A percentile compares a stretch with the other conserved stretches of the same genome.
Evolutionary conservation across 768 basidiomycete genomes (phyloP).

Genomic region (Leucocoprinus sp.): DNA sequence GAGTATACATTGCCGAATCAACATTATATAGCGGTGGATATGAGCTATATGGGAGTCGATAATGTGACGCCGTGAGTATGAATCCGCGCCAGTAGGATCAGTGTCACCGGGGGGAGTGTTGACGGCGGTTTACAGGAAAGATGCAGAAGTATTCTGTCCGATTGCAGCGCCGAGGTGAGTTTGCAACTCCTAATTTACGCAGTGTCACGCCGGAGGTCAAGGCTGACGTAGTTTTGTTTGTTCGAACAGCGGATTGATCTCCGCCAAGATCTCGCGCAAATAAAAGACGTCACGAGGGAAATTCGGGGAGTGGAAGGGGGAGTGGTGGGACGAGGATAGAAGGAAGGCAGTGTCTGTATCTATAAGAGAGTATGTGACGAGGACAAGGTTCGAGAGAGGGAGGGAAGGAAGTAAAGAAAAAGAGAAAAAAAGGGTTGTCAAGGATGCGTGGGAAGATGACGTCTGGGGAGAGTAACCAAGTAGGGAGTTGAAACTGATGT

Average conservation of each 20-base stretch:
- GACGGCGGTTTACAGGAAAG: background rate
- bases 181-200: constrained; percentile 2
- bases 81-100: too few relatives aligned
- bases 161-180: constrained; percentile 77
- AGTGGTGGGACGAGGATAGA: constrained; percentile 2
- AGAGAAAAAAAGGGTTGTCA: constrained; percentile 7
- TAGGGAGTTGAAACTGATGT: constrained; percentile 10
- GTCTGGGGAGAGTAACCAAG: constrained; percentile 12
- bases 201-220: background rate
- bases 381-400: background rate
- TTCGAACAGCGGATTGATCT: constrained; percentile 44
- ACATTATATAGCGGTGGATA: constrained; percentile 87
- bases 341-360: background rate
- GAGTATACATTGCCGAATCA: constrained; percentile 85
- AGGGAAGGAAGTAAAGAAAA: background rate
- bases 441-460: constrained; percentile 11
- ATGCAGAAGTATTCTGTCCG: constrained; percentile 83
- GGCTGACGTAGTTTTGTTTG: background rate
- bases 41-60: constrained; percentile 64
- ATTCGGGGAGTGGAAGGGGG: background rate
- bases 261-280: constrained; percentile 47
- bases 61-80: constrained; percentile 59
- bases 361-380: background rate
- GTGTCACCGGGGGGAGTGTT: too few relatives aligned
- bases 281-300: constrained; percentile 16